Percentiles rank a stretch among this genome's conserved stretches.
Evolutionary conservation across 345 rosid genomes (phyloP).

Genomic region (Syzygium jambos): DNA sequence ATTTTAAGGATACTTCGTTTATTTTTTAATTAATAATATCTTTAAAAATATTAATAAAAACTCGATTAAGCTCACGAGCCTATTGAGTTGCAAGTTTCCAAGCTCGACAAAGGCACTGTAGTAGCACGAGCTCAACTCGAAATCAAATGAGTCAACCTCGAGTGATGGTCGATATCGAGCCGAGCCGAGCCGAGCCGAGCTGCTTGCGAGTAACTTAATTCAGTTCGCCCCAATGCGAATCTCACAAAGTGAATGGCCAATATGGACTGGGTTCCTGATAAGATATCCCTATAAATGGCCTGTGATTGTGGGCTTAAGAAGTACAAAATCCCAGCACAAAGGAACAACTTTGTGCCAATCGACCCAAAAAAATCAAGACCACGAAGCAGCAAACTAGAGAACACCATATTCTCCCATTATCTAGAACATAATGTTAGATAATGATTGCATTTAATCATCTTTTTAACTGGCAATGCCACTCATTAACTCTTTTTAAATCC

Average conservation of each 20-base stretch:
- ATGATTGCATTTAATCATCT: not conserved
- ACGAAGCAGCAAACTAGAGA: not conserved
- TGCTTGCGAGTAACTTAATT: not conserved
- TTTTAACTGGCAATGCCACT: not conserved
- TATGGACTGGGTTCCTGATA: not conserved
- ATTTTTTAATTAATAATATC: not conserved
- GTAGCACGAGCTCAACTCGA: not conserved
- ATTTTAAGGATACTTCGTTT: not conserved
- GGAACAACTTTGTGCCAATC: not conserved
- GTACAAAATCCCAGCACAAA: not conserved
- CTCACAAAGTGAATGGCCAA: not conserved
- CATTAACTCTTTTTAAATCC: not conserved
- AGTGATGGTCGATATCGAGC: not conserved
- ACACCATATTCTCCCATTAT: not conserved
- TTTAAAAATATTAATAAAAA: not conserved
- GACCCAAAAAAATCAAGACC: not conserved
- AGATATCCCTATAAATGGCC: not conserved
- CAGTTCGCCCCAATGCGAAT: not conserved
- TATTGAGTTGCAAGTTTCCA: not conserved
- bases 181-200: not conserved
- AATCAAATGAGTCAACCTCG: not conserved
- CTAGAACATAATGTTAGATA: fast-evolving
- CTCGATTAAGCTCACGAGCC: not conserved
- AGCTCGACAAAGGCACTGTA: not conserved
- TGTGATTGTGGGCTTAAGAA: not conserved